Base-by-base conservation (phyloP, 225 moss, liverwort and hornwort genomes). In the Physcomitrium patens region DNA sequence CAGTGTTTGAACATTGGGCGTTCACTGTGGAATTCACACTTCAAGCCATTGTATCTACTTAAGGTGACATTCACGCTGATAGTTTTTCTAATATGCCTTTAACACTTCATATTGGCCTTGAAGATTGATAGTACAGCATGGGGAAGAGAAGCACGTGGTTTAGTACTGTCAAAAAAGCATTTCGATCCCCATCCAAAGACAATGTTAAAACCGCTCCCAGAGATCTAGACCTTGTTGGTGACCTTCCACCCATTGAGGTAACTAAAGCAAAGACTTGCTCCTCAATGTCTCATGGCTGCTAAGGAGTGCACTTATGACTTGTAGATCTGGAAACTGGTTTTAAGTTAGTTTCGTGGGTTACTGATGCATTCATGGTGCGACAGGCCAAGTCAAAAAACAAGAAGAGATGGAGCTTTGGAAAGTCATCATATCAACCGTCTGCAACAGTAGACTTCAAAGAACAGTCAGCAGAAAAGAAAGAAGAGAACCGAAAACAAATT, bases 351-450 rank as follows among this genome's bases (percentile, higher is more conserved):
- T 49, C 58, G 15, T 37, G 45, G 2, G 20, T 50, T 12, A 0
- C 42, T 80, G 24, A 68, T 41, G 13, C 50, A 12, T 51, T 41
- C 65, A 11, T 47, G 18, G 18, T 15, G 24, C 45, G 16, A 44
- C 85, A 97, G 94, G 89, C 83, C 59, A 99, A 93, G 63, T 47
- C 88, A 65, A 83, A 86, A 52, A 99, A 89, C 74, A 90, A 86
- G 60, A 91, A 85, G 43, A 81, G 91, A 69, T 96, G 95, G 95
- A 85, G 91, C 76, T 93, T 96, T 65, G 95, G 93, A 52, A 96
- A 87, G 69, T 86, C 91, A 0, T 85, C 88, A 1, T 85, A 92
- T 74, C 82, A 76, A 7, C 61, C 79, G 61, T 79, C 87, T 68
- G 28, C 51, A 8, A 49, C 78, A 0, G 31, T 7, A 37, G 75